phyloP scores from a whole-genome alignment of 345 rosid species.

The Aquilaria sinensis region DNA sequence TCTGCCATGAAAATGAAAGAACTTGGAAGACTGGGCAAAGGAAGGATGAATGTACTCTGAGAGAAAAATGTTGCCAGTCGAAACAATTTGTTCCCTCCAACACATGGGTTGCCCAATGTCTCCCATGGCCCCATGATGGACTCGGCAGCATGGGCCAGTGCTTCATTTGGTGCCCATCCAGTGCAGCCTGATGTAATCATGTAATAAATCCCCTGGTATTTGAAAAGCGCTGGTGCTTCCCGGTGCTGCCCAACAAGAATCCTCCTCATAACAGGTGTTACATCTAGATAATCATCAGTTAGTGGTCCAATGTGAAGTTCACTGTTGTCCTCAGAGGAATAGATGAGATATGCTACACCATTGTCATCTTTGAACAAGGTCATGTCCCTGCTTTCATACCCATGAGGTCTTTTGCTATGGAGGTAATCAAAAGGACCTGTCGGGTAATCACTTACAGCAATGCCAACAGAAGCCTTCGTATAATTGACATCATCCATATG shows the following conservation, averaged over 20 bases:
- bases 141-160: constrained; percentile 70
- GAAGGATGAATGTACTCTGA: constrained; percentile 71
- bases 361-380: constrained; percentile 72
- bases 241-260: constrained; percentile 59
- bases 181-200: constrained; percentile 83
- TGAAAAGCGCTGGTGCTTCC: constrained; percentile 83
- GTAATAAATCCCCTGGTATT: constrained; percentile 60
- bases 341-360: constrained; percentile 59
- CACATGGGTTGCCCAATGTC: constrained; percentile 72
- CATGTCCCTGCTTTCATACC: constrained; percentile 82
- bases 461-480: constrained; percentile 77
- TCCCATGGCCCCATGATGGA: constrained; percentile 90
- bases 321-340: constrained; percentile 75
- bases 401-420: constrained; percentile 71
- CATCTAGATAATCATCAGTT: constrained; percentile 59
- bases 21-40: constrained; percentile 55
- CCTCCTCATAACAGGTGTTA: constrained; percentile 39
- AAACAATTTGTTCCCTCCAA: constrained; percentile 65
- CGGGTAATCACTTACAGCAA: constrained; percentile 60
- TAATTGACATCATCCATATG: constrained; percentile 82
- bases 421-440: constrained; percentile 73
- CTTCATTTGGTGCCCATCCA: constrained; percentile 93
- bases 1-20: constrained; percentile 77
- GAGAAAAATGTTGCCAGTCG: constrained; percentile 67
- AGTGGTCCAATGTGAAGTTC: constrained; percentile 82